Base-by-base conservation (phyloP, 352 stramenopile genomes). In the Thraustochytrium striatum region DNA sequence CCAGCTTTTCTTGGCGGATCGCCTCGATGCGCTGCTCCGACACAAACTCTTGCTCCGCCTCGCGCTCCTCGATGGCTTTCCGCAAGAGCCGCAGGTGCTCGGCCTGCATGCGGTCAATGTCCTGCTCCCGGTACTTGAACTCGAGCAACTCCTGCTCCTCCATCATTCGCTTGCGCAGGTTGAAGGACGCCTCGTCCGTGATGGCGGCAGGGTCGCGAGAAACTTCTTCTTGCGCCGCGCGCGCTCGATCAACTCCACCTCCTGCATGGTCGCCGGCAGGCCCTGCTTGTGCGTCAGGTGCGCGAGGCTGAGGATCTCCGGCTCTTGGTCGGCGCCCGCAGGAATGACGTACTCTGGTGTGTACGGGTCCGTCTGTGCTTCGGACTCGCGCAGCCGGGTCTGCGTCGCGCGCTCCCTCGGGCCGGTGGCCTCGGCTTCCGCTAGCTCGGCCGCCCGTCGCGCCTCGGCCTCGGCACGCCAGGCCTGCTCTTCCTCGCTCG, bases 351-450 rank as follows among this genome's bases (percentile, higher is more conserved):
- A 97, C 72, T 96, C 91, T 0, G 92, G 93, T 36, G 91, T 94
- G 84, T 97, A 98, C 43, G 93, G 91, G 39, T 93, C 87, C 21
- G 93, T 97, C 83, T 98, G 93, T 7, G 89, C 91, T 72, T 97
- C 92, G 55, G 89, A 95, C 81, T 97, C 93, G 39, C 93, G 89
- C 83, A 94, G 97, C 84, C 87, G 85, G 7, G 92, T 97, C 86
- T 97, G 93, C 19, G 95, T 87, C 5, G 86, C 92, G 5, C 68
- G 44, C 21, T 39, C 68, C 21, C 41, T 38, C 52, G 43, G 65
- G 43, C 65, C 65, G 2, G 43, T 32, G 11, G 52, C 65, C 35
- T 61, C 52, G n/a, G n/a, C n/a, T n/a, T 75, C 65, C 21, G 39
- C 52, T 7, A 75, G 11, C 3, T 75, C 65, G 0, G 44, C 65